phyloP scores from a whole-genome alignment of 2,329 filamentous ascomycete genomes.

The Colletotrichum sojae region DNA sequence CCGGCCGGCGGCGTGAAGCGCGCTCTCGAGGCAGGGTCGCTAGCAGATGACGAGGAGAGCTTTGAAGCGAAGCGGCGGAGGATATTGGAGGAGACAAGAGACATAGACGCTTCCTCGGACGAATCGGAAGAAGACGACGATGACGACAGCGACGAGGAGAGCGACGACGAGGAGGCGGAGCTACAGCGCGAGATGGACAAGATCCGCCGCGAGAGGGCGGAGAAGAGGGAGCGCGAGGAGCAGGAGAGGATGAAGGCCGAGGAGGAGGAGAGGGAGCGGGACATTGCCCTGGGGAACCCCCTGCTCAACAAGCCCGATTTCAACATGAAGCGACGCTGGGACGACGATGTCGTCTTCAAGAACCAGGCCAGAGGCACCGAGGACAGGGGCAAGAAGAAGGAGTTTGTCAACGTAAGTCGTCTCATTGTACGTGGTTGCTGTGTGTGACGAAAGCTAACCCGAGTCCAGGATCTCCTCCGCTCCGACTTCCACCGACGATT shows the following conservation, averaged over 20 bases:
- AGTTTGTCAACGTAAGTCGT: constrained; percentile 90
- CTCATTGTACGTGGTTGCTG: too few relatives aligned
- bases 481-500: constrained; percentile 99
- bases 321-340: constrained; percentile 93
- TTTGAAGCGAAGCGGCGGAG: constrained; percentile 86
- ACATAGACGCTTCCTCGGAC: constrained; percentile 86
- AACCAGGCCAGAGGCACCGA: constrained; percentile 97
- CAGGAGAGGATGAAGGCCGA: constrained; percentile 77
- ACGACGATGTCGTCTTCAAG: constrained; percentile 99
- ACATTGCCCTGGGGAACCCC: constrained; percentile 94
- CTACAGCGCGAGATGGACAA: constrained; percentile 94
- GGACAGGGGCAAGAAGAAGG: constrained; percentile 88
- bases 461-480: constrained; percentile 80
- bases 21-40: constrained; percentile 67
- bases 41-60: constrained; percentile 71
- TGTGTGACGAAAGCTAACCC: constrained; percentile 48
- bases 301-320: constrained; percentile 91
- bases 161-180: constrained; percentile 89
- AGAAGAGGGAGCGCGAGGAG: constrained; percentile 77
- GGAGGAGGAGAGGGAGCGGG: constrained; percentile 85
- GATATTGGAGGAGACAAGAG: constrained; percentile 88
- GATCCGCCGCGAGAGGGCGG: constrained; percentile 88
- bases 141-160: constrained; percentile 72
- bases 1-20: constrained; percentile 70
- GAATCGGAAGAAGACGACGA: constrained; percentile 70